Base-by-base conservation (phyloP, 805 yeast species). In the Lipomyces mesembrius region DNA sequence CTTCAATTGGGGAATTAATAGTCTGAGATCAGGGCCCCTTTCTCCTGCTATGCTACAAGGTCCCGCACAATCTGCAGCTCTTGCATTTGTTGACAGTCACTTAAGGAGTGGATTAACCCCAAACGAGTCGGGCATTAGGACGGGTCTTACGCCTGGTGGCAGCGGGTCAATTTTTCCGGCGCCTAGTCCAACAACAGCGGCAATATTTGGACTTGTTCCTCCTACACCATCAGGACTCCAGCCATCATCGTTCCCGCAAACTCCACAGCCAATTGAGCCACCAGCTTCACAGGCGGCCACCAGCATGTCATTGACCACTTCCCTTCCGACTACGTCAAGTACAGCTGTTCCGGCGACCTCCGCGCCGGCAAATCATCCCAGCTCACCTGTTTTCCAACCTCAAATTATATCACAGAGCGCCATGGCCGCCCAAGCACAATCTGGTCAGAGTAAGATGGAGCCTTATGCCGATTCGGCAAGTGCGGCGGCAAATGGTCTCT, bases 51-150 rank as follows among this genome's bases (percentile, higher is more conserved):
- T 78, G 72, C 74, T 78, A 8, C 76, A 75, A 53, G 79, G 76
- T 46, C 77, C 77, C 11, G 77, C 74, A 25, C 60, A 63, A 27
- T 59, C 69, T 8, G 63, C 62, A 8, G 57, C 60, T 9, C 53
- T 60, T n/a, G 67, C 73, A 20, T 63, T 63, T 46, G 67, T 57
- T 35, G 67, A 63, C 61, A 53, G 63, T n/a, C 65, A 57, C 49
- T 80, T 63, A 56, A 61, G 85, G 68, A 76, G 90, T 0, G 94
- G 92, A 0, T 79, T 91, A 57, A 88, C 92, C 0, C 95, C 95
- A 2, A 89, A 87, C 76, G 96, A 90, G 74, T 85, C 91, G 4
- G 83, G 87, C 60, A 71, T 91, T 60, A 82, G 96, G n/a, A 75
- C 79, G 3, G 79, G 78, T 1, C 71, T 77, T 29, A 77, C 79